Evolutionary conservation across 2,329 filamentous ascomycete genomes (phyloP).

Genomic region (Alternaria hordeiaustralica): DNA sequence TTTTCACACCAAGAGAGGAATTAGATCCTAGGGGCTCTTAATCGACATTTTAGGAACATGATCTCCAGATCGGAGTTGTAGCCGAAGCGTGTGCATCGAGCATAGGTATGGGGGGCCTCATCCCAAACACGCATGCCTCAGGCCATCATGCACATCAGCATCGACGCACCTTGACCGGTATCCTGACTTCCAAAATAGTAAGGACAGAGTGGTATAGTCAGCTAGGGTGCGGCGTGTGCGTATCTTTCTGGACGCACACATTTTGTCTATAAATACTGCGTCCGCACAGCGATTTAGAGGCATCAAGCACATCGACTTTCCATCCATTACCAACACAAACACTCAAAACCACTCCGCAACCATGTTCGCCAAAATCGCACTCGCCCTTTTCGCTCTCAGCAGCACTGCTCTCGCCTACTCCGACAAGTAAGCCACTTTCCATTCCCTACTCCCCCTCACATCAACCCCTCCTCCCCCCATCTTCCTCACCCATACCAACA

Average conservation of each 20-base stretch:
- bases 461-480: no score
- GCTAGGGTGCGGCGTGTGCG: neutral
- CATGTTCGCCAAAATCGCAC: neutral
- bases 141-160: neutral
- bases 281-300: neutral
- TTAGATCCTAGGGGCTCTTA: neutral
- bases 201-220: neutral
- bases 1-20: no score
- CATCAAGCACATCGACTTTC: neutral
- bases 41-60: neutral
- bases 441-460: neutral
- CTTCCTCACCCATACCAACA: neutral
- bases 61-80: neutral
- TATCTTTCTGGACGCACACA: neutral
- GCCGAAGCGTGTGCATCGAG: neutral
- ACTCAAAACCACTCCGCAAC: neutral
- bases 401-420: neutral
- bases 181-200: neutral
- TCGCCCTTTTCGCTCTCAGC: neutral
- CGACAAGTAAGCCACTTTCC: neutral
- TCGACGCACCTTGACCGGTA: neutral
- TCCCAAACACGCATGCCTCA: neutral
- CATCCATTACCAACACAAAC: neutral
- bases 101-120: neutral
- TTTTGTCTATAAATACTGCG: neutral